phyloP scores from a whole-genome alignment of 768 basidiomycete genomes.

The Vishniacozyma victoriae region DNA sequence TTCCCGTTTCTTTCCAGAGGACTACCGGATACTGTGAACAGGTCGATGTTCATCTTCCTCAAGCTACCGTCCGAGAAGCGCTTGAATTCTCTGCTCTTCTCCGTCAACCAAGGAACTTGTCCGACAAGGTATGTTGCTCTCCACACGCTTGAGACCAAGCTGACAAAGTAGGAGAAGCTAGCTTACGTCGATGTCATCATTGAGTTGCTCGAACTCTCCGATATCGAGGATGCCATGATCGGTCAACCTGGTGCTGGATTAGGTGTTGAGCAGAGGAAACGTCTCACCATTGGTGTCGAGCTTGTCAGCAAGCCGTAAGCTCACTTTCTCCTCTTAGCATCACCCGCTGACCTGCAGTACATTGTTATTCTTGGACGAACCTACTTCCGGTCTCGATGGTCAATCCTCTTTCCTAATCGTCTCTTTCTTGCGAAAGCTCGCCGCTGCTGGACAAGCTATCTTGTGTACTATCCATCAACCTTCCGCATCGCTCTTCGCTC shows the following conservation, averaged over 20 bases:
- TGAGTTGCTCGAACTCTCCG: slow-evolving; percentile 45
- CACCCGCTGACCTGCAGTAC: slow-evolving; percentile 2
- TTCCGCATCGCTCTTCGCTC: slow-evolving; percentile 65
- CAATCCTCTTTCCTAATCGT: slow-evolving; percentile 51
- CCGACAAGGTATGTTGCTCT: slow-evolving; percentile 7
- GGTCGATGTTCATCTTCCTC: slow-evolving; percentile 55
- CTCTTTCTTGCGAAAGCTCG: slow-evolving; percentile 63
- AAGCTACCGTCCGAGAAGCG: slow-evolving; percentile 54
- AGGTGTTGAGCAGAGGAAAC: slow-evolving; percentile 40
- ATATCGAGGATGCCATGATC: slow-evolving; percentile 69
- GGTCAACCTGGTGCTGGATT: slow-evolving; percentile 50
- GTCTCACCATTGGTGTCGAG: slow-evolving; percentile 42
- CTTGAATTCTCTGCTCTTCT: slow-evolving; percentile 49
- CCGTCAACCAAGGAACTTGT: slow-evolving; percentile 44
- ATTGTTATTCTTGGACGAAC: slow-evolving; percentile 82
- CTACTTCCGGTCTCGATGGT: slow-evolving; percentile 65
- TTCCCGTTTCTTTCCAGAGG: slow-evolving; percentile 48
- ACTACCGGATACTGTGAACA: slow-evolving; percentile 49
- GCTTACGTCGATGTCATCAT: slow-evolving; percentile 49
- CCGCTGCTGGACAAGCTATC: slow-evolving; percentile 74
- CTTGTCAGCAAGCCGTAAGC: slow-evolving; percentile 41
- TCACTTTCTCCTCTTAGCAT: slow-evolving; percentile 2
- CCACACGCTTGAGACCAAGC: background rate
- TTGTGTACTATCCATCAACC: slow-evolving; percentile 65
- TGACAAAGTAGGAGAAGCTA: slow-evolving; percentile 44